Evolutionary conservation across 768 basidiomycete species (phyloP).

Genomic region (Pleurotus tuoliensis): DNA sequence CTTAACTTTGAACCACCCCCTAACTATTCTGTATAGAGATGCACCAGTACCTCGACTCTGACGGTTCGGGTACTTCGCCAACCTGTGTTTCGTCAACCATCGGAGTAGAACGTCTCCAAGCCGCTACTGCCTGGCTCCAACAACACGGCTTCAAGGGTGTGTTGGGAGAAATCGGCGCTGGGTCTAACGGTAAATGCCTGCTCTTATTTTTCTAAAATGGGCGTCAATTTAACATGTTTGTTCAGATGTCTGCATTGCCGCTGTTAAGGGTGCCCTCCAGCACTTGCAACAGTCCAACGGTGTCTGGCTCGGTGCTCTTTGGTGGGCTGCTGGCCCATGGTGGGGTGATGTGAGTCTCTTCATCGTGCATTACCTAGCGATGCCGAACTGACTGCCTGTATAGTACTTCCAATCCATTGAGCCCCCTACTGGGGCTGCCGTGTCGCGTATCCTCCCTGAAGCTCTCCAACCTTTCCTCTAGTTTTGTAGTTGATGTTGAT

Average conservation of each 20-base stretch:
- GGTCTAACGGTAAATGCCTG: constrained; percentile 28
- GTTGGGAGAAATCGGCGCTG: constrained; percentile 61
- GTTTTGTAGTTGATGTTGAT: too few species aligned
- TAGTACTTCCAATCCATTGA: constrained; percentile 62
- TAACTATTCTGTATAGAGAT: constrained; percentile 36
- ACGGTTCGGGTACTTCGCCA: constrained; percentile 51
- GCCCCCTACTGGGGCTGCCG: constrained; percentile 53
- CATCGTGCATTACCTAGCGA: background rate
- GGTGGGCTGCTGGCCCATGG: constrained; percentile 67
- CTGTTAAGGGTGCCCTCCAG: constrained; percentile 54
- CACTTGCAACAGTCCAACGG: constrained; percentile 49
- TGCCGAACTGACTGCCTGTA: background rate
- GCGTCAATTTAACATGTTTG: background rate
- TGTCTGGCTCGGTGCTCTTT: constrained; percentile 50
- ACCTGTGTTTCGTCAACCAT: constrained; percentile 59
- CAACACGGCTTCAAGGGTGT: constrained; percentile 57
- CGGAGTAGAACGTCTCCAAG: constrained; percentile 52
- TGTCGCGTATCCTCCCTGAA: constrained; percentile 51
- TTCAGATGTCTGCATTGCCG: constrained; percentile 36
- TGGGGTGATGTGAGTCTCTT: constrained; percentile 45
- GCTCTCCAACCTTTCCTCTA: constrained; percentile 51
- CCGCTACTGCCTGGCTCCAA: constrained; percentile 57
- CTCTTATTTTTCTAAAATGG: background rate
- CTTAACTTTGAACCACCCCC: background rate
- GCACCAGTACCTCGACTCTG: constrained; percentile 69